phyloP scores from a whole-genome alignment of 2,329 filamentous ascomycete genomes.

The Paracoccidioides lutzii region DNA sequence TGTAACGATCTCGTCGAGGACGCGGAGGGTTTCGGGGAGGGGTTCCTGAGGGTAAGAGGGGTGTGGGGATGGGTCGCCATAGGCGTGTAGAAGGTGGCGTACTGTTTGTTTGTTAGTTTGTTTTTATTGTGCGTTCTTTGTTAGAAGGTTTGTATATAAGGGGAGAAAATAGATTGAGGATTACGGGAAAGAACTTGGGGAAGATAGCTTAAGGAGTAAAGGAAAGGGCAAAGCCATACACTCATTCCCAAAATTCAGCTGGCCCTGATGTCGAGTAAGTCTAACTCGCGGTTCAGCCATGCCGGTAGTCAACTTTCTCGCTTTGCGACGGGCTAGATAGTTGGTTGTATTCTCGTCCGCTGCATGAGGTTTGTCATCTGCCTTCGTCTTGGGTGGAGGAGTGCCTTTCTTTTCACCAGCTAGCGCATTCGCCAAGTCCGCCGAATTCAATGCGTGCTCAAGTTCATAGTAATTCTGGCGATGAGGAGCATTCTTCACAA shows the following conservation, averaged over 20 bases:
- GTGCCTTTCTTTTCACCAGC: neutral
- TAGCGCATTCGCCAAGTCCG: neutral
- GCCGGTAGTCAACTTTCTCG: constrained; percentile 4
- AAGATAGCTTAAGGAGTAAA: neutral
- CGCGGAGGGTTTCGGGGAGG: constrained; percentile 68
- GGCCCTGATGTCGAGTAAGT: constrained; percentile 66
- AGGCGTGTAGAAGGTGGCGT: constrained; percentile 32
- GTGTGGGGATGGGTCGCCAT: constrained; percentile 32
- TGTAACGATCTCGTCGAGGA: constrained; percentile 89
- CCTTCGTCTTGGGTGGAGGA: neutral
- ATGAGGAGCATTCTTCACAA: neutral
- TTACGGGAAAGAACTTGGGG: neutral
- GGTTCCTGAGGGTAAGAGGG: constrained; percentile 61
- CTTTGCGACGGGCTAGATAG: neutral
- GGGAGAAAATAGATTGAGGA: too few relatives aligned
- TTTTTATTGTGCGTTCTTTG: too few relatives aligned
- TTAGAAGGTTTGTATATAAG: too few relatives aligned
- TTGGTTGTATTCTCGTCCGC: neutral
- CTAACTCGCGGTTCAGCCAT: constrained; percentile 66
- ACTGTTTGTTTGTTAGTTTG: constrained; percentile 16
- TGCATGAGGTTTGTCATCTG: neutral
- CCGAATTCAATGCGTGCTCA: neutral
- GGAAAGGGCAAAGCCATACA: constrained; percentile 37
- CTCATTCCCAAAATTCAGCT: constrained; percentile 66
- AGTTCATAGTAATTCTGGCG: neutral